Percentiles rank a stretch among this genome's conserved stretches.
phyloP scores from a whole-genome alignment of 352 stramenopile genomes.

The Phytophthora nicotianae region DNA sequence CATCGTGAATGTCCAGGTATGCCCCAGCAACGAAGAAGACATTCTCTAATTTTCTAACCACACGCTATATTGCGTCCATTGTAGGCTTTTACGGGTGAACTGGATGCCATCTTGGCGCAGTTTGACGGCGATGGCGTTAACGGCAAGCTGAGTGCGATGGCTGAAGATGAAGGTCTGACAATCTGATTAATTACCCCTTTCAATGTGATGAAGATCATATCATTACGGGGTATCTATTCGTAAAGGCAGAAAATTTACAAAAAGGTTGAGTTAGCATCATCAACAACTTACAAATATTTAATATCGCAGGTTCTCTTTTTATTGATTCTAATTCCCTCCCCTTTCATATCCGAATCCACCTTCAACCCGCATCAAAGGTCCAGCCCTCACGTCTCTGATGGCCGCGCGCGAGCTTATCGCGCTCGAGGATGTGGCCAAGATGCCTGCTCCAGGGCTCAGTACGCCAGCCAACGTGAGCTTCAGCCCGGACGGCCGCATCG shows the following conservation, averaged over 20 bases:
- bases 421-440: conserved; percentile 88
- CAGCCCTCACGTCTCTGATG: conserved; percentile 6
- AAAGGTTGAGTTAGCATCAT: too few species aligned
- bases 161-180: conserved; percentile 31
- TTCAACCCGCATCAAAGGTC: conserved; percentile 9
- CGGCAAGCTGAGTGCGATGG: neutral
- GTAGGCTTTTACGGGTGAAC: conserved; percentile 45
- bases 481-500: conserved; percentile 76
- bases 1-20: conserved; percentile 53
- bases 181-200: conserved; percentile 20
- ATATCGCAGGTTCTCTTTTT: neutral
- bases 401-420: conserved; percentile 54
- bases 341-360: conserved; percentile 30
- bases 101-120: conserved; percentile 62
- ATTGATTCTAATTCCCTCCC: conserved; percentile 1
- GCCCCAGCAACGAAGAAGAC: neutral
- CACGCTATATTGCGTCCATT: neutral
- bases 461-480: conserved; percentile 85
- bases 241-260: neutral
- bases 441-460: conserved; percentile 86
- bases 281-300: neutral
- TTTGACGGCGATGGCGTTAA: conserved; percentile 31
- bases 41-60: neutral
- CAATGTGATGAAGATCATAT: neutral
- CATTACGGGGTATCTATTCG: neutral